Percentiles rank a stretch among this genome's conserved stretches.
Evolutionary conservation across 1,284 basidiomycete genomes (phyloP).

Genomic region (Mycocalia duriaeana): DNA sequence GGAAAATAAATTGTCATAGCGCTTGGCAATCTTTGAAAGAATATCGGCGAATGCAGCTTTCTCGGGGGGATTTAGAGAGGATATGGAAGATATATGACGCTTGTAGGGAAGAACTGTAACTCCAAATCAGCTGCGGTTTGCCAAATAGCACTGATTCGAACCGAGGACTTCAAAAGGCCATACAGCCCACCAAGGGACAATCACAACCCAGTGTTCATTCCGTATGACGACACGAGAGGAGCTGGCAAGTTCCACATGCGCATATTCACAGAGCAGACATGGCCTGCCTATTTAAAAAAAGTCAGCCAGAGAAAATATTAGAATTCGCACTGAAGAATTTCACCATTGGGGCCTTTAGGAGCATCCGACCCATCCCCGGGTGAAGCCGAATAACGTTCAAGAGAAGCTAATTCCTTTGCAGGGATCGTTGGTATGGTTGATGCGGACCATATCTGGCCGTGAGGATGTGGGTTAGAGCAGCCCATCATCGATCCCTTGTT

Average conservation of each 20-base stretch:
- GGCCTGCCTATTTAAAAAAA: slow-evolving; percentile 35
- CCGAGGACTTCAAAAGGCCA: slow-evolving; percentile 92
- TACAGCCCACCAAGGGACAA: slow-evolving; percentile 95
- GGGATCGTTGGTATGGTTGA: slow-evolving; percentile 73
- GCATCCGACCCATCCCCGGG: slow-evolving; percentile 35
- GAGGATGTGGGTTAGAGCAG: slow-evolving; percentile 93
- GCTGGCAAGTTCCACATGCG: slow-evolving; percentile 54
- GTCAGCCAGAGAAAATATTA: not conserved
- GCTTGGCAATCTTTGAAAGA: slow-evolving; percentile 61
- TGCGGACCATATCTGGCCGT: slow-evolving; percentile 88
- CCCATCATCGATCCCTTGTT: slow-evolving; percentile 97
- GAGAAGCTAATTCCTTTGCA: slow-evolving; percentile 56
- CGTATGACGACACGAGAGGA: slow-evolving; percentile 64
- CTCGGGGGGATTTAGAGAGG: slow-evolving; percentile 60
- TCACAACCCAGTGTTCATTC: slow-evolving; percentile 79
- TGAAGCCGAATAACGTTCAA: slow-evolving; percentile 51
- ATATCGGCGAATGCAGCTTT: slow-evolving; percentile 61
- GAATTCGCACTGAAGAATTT: not conserved
- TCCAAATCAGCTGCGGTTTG: not conserved
- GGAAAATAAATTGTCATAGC: slow-evolving; percentile 82
- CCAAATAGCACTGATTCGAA: slow-evolving; percentile 26
- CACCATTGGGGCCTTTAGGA: slow-evolving; percentile 52
- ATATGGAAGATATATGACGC: slow-evolving; percentile 71
- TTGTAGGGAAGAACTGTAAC: slow-evolving; percentile 72
- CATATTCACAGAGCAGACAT: slow-evolving; percentile 85